Evolutionary conservation across 1,284 basidiomycete genomes (phyloP).

Genomic region (Cystobasidium pallidum): DNA sequence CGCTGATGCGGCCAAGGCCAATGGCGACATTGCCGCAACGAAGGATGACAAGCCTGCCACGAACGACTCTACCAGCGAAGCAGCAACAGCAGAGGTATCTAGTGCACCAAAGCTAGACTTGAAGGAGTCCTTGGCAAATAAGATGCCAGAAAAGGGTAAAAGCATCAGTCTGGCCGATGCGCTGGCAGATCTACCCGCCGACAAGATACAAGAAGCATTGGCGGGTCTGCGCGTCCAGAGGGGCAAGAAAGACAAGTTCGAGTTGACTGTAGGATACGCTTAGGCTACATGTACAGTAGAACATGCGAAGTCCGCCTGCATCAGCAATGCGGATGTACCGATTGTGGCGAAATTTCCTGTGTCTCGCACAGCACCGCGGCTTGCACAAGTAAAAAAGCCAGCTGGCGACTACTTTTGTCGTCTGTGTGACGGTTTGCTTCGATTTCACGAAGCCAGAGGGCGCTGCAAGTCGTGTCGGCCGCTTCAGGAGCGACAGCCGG

Average conservation of each 20-base stretch:
- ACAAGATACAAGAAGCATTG: slow-evolving; percentile 9
- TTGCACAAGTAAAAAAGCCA: not conserved
- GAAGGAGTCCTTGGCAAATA: slow-evolving; percentile 4
- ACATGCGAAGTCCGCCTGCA: too few species aligned
- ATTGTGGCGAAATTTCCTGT: slow-evolving; percentile 17
- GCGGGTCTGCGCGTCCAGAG: slow-evolving; percentile 1
- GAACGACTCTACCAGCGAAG: not conserved
- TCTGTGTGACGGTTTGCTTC: not conserved
- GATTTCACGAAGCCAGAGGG: too few species aligned
- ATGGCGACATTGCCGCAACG: not conserved
- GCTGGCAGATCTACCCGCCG: slow-evolving; percentile 4
- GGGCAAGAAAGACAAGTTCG: slow-evolving; percentile 35
- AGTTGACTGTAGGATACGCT: not conserved
- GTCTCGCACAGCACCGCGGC: too few species aligned
- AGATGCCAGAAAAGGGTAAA: slow-evolving; percentile 10
- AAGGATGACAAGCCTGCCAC: slow-evolving; percentile 2
- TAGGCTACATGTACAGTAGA: too few species aligned
- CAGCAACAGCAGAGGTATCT: not conserved
- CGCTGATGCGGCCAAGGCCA: not conserved
- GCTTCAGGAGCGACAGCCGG: too few species aligned
- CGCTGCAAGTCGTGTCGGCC: too few species aligned
- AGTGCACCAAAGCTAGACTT: slow-evolving; percentile 13
- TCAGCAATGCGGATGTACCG: not conserved
- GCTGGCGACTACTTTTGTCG: not conserved
- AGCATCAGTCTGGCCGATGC: slow-evolving; percentile 14